phyloP scores from a whole-genome alignment of 495 filamentous ascomycete genomes.

The Neurospora sp. region DNA sequence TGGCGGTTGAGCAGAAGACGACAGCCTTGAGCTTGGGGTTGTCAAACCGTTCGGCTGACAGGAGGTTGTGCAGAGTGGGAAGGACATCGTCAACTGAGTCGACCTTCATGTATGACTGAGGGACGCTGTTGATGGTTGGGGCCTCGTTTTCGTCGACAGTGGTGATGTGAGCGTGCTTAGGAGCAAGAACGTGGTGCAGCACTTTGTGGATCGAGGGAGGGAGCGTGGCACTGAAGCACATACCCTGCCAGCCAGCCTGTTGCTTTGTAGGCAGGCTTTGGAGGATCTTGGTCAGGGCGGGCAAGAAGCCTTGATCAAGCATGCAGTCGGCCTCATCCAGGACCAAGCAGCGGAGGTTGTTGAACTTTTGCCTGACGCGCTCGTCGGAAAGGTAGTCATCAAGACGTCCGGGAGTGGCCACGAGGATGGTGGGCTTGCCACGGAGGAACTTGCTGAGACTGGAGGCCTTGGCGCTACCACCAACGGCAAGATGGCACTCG shows the following conservation, averaged over 20 bases:
- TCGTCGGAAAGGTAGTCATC: constrained; percentile 81
- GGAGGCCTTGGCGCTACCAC: constrained; percentile 86
- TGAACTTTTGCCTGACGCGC: constrained; percentile 66
- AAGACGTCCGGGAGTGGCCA: constrained; percentile 83
- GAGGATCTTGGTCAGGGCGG: constrained; percentile 79
- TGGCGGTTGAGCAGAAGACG: constrained; percentile 96
- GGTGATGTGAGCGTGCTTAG: constrained; percentile 82
- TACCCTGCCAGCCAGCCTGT: constrained; percentile 57
- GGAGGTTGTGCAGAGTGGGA: constrained; percentile 72
- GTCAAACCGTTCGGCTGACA: constrained; percentile 81
- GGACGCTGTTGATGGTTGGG: constrained; percentile 66
- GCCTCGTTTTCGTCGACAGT: constrained; percentile 92
- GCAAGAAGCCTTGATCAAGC: constrained; percentile 90
- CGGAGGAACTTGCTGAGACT: constrained; percentile 60
- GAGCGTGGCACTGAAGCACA: constrained; percentile 90
- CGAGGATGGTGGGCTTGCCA: constrained; percentile 65
- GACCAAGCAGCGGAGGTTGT: constrained; percentile 56
- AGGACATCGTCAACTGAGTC: constrained; percentile 79
- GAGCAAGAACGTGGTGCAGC: constrained; percentile 92
- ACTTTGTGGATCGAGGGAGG: constrained; percentile 86
- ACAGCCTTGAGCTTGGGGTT: constrained; percentile 66
- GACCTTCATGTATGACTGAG: constrained; percentile 64
- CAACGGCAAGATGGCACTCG: constrained; percentile 93
- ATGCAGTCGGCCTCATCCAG: constrained; percentile 94
- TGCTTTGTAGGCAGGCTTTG: constrained; percentile 50